Percentiles rank a stretch among this genome's conserved stretches.
Conservation (phyloP, 768 basidiomycete genomes). For the Zangia roseola region DNA sequence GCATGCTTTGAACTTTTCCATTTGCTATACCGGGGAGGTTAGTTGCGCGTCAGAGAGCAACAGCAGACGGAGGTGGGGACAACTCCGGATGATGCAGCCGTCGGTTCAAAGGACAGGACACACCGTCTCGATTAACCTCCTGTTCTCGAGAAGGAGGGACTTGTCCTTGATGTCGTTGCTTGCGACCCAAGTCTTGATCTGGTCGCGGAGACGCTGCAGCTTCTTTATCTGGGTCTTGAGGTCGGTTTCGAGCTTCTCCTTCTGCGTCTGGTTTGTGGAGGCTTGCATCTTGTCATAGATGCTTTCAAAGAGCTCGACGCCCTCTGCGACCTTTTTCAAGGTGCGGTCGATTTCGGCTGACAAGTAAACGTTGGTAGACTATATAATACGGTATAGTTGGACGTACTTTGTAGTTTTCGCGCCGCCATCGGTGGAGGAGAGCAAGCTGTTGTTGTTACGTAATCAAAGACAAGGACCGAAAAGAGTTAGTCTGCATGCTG, state of each 20-base stretch:
- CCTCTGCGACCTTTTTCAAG: conserved; percentile 93
- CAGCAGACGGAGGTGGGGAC: conserved; percentile 9
- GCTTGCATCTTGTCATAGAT: conserved; percentile 99
- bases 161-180: conserved; percentile 99
- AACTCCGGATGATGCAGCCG: not conserved
- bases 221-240: conserved; percentile 99
- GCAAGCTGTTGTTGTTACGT: conserved; percentile 20
- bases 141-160: conserved; percentile 85
- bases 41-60: conserved; percentile 5
- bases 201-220: conserved; percentile 78
- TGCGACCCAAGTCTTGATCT: conserved; percentile 95
- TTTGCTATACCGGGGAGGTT: conserved; percentile 68
- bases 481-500: no score
- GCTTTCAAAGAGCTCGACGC: conserved; percentile 91
- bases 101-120: conserved; percentile 29
- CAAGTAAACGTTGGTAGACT: not conserved
- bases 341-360: conserved; percentile 98
- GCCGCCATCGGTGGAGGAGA: conserved; percentile 66
- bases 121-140: conserved; percentile 96
- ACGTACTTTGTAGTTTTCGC: conserved; percentile 83
- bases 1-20: conserved; percentile 99
- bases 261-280: conserved; percentile 94
- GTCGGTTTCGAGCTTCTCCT: conserved; percentile 95
- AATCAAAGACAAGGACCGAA: conserved; percentile 14
- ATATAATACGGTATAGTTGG: not conserved